phyloP scores from a whole-genome alignment of 2,329 filamentous ascomycete species.

The Fusarium fujikuroi region DNA sequence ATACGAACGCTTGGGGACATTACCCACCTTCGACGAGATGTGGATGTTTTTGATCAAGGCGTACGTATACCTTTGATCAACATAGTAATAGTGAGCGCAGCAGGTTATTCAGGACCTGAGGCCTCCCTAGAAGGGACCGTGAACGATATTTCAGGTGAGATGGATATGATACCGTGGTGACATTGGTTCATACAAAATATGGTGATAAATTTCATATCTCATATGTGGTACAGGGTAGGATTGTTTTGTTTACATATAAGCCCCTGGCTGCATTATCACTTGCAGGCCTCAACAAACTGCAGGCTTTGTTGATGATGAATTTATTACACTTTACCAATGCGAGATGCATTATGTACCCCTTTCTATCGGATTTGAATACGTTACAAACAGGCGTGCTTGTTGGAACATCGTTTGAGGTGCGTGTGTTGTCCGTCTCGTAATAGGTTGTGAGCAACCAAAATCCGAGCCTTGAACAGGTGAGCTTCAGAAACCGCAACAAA shows the following conservation, averaged over 20 bases:
- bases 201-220: background rate
- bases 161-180: too few species aligned
- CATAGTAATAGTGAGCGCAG: background rate
- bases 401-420: background rate
- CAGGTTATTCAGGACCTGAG: background rate
- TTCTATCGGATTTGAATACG: background rate
- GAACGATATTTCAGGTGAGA: background rate
- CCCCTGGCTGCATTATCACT: background rate
- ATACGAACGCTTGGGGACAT: slow-evolving; percentile 6
- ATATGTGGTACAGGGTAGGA: background rate
- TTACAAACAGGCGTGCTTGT: background rate
- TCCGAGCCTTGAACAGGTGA: background rate
- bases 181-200: background rate
- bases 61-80: background rate
- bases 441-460: background rate
- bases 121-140: background rate
- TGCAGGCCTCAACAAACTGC: background rate
- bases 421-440: background rate
- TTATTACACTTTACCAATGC: background rate
- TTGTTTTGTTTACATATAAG: background rate
- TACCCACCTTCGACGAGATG: background rate
- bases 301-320: background rate
- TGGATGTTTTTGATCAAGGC: background rate
- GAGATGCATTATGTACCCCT: too few species aligned
- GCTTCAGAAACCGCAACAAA: background rate